Conservation (phyloP, 148 eudicot species). For the Rhododendron henanense region DNA sequence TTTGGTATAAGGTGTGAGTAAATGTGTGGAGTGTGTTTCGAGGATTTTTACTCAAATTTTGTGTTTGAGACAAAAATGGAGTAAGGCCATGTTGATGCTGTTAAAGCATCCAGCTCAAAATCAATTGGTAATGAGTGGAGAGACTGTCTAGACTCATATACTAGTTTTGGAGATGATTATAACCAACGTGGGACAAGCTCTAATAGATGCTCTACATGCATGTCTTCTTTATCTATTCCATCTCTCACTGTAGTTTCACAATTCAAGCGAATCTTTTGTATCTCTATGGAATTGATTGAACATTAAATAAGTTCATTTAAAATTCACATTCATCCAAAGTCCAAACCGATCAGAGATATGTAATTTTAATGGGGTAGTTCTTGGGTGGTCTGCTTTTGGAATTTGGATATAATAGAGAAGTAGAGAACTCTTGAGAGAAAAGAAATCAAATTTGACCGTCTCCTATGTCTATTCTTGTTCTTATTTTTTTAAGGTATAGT, state of each 20-base stretch:
- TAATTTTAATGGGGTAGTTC: background rate
- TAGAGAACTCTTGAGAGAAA: background rate
- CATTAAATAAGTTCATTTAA: background rate
- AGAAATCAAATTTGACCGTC: background rate
- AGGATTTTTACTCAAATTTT: background rate
- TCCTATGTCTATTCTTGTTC: background rate
- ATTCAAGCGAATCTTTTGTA: background rate
- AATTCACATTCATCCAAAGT: background rate
- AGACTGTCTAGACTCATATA: no score
- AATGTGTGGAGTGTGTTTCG: background rate
- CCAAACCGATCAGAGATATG: background rate
- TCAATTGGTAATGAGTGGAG: no score
- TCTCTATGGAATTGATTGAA: background rate
- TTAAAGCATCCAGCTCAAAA: no score
- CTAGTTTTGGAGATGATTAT: no score
- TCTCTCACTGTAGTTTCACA: background rate
- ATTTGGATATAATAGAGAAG: background rate
- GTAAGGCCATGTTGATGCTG: background rate
- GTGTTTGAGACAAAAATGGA: background rate
- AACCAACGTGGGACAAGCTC: no score
- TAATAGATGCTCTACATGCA: background rate
- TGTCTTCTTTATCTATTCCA: background rate
- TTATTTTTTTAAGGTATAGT: background rate
- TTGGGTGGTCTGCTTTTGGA: background rate
- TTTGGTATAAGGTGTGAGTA: background rate